Conservation (phyloP, 305 asterid genomes). For the Coffea humblotiana region DNA sequence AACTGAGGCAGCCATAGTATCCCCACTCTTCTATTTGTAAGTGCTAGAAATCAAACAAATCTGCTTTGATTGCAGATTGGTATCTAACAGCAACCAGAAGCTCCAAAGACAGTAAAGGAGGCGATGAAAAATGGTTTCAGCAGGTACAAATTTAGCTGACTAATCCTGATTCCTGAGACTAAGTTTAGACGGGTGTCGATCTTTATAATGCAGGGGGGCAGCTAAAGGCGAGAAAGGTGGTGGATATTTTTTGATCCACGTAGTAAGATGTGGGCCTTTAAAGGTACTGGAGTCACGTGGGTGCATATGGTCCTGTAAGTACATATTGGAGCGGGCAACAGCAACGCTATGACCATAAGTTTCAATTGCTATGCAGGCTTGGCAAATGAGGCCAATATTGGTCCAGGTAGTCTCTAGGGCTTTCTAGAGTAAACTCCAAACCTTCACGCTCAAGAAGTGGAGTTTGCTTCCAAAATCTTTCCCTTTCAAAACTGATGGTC, state of each 20-base stretch:
- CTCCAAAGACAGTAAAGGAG: background rate
- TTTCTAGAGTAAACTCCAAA: background rate
- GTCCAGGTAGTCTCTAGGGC: background rate
- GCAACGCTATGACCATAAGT: background rate
- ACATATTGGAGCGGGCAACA: background rate
- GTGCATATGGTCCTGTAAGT: background rate
- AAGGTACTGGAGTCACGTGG: conserved; percentile 20
- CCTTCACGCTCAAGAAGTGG: background rate
- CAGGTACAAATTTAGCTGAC: background rate
- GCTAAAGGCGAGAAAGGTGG: conserved; percentile 5
- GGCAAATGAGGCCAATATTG: background rate
- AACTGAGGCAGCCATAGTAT: conserved; percentile 38
- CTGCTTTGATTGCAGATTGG: background rate
- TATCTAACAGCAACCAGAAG: background rate
- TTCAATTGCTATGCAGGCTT: background rate
- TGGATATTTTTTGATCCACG: conserved; percentile 29
- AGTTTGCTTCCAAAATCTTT: background rate
- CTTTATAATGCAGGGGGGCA: conserved; percentile 25
- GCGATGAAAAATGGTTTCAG: background rate
- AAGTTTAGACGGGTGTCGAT: background rate
- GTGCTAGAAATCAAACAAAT: too few relatives aligned
- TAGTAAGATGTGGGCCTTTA: conserved; percentile 4
- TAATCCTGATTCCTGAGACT: too few relatives aligned
- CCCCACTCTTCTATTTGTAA: background rate
- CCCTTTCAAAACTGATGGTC: background rate